Conservation (phyloP, 352 stramenopile genomes). For the Phytophthora syringae region DNA sequence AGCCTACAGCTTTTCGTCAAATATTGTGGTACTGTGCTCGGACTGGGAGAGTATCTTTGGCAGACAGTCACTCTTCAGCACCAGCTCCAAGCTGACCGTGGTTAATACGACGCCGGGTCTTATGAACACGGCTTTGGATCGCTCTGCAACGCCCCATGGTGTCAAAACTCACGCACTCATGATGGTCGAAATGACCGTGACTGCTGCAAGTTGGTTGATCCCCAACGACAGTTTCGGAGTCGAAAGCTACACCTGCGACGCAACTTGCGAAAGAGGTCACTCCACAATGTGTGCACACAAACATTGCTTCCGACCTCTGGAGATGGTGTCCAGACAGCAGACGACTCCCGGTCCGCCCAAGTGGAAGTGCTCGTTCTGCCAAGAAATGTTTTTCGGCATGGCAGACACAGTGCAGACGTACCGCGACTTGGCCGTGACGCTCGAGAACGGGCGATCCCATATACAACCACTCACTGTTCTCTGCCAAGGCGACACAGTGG, state of each 20-base stretch:
- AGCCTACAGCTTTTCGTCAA: conserved; percentile 20
- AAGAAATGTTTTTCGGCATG: conserved; percentile 61
- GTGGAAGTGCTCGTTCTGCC: conserved; percentile 63
- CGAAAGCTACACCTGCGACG: conserved; percentile 38
- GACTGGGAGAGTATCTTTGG: conserved; percentile 75
- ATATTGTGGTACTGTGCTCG: conserved; percentile 59
- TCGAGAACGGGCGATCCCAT: conserved; percentile 47
- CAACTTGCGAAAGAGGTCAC: conserved; percentile 50
- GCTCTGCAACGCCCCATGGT: not conserved
- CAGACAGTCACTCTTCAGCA: conserved; percentile 57
- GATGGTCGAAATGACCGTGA: conserved; percentile 42
- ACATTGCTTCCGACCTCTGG: conserved; percentile 27
- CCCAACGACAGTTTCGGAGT: conserved; percentile 15
- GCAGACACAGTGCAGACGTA: conserved; percentile 57
- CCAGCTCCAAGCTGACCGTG: conserved; percentile 45
- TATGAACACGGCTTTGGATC: conserved; percentile 39
- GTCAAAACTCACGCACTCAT: conserved; percentile 21
- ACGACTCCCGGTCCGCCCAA: conserved; percentile 14
- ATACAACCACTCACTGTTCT: conserved; percentile 33
- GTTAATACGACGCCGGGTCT: conserved; percentile 58
- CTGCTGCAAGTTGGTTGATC: conserved; percentile 58
- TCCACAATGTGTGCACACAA: conserved; percentile 58
- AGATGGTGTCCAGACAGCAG: conserved; percentile 20
- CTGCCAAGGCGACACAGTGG: conserved; percentile 53
- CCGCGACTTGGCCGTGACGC: conserved; percentile 39